Percentiles rank a stretch among this genome's conserved stretches.
phyloP scores from a whole-genome alignment of 495 filamentous ascomycete genomes.

The Penicillium canescens region DNA sequence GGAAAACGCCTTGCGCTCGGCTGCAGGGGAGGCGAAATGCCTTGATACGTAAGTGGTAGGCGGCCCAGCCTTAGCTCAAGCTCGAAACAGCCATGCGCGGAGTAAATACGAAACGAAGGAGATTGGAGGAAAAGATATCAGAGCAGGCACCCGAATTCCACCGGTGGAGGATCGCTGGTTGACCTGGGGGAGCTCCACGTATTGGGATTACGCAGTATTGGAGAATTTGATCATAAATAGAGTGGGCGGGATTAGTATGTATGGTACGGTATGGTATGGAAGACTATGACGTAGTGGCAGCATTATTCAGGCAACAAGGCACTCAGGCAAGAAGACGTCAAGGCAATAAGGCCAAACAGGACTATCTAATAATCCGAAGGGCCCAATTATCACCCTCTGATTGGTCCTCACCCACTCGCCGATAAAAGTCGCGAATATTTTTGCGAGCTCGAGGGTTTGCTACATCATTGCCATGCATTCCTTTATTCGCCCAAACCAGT shows the following conservation, averaged over 20 bases:
- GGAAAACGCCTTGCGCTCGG: conserved; percentile 12
- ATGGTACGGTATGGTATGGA: not conserved
- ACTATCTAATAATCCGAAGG: conserved; percentile 5
- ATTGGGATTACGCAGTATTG: not conserved
- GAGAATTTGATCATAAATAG: not conserved
- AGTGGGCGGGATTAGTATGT: not conserved
- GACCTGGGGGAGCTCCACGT: conserved; percentile 7
- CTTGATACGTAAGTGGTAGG: not conserved
- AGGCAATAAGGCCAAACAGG: not conserved
- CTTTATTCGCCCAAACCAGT: conserved; percentile 61
- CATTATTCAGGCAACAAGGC: not conserved
- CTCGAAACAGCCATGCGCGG: conserved; percentile 6
- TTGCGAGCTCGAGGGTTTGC: conserved; percentile 5
- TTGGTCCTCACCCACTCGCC: conserved; percentile 10
- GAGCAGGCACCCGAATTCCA: conserved; percentile 10
- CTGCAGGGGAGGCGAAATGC: conserved; percentile 5
- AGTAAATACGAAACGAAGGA: not conserved
- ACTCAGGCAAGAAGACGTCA: not conserved
- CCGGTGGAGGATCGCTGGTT: not conserved
- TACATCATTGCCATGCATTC: conserved; percentile 36
- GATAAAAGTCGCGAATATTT: conserved; percentile 16
- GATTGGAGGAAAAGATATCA: not conserved
- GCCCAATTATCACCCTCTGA: conserved; percentile 6
- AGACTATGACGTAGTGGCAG: not conserved
- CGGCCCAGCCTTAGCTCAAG: not conserved